phyloP scores from a whole-genome alignment of 306 rosid genomes.

The Carpinus fangiana region DNA sequence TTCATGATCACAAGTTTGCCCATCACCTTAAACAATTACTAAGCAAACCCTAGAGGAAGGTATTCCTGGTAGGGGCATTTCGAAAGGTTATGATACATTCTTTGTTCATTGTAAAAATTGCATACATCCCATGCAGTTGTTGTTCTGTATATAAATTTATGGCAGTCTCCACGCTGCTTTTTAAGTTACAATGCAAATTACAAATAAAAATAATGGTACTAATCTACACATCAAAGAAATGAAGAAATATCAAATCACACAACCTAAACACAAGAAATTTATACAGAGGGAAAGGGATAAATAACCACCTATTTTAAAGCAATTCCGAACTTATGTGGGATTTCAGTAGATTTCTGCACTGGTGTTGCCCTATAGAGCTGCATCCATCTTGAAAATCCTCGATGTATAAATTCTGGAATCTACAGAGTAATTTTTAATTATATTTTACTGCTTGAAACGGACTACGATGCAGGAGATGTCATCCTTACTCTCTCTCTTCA shows the following conservation, averaged over 20 bases:
- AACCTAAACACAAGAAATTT: conserved; percentile 42
- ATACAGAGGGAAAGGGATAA: conserved; percentile 31
- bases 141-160: conserved; percentile 13
- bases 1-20: not conserved
- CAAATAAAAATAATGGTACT: conserved; percentile 39
- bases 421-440: conserved; percentile 8
- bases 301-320: conserved; percentile 29
- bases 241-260: conserved; percentile 34
- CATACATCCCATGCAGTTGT: conserved; percentile 23
- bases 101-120: conserved; percentile 19
- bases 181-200: conserved; percentile 41
- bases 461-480: conserved; percentile 85
- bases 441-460: conserved; percentile 67
- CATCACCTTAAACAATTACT: not conserved
- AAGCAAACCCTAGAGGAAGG: not conserved
- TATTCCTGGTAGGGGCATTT: conserved; percentile 32
- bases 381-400: conserved; percentile 19
- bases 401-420: conserved; percentile 33
- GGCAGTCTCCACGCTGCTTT: conserved; percentile 36
- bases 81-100: conserved; percentile 22
- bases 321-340: conserved; percentile 34
- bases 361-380: conserved; percentile 7
- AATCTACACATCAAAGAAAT: conserved; percentile 56
- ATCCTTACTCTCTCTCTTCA: conserved; percentile 79
- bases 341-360: conserved; percentile 30